Base-by-base conservation (phyloP, 495 filamentous ascomycete genomes). In the Trichoderma virens region DNA sequence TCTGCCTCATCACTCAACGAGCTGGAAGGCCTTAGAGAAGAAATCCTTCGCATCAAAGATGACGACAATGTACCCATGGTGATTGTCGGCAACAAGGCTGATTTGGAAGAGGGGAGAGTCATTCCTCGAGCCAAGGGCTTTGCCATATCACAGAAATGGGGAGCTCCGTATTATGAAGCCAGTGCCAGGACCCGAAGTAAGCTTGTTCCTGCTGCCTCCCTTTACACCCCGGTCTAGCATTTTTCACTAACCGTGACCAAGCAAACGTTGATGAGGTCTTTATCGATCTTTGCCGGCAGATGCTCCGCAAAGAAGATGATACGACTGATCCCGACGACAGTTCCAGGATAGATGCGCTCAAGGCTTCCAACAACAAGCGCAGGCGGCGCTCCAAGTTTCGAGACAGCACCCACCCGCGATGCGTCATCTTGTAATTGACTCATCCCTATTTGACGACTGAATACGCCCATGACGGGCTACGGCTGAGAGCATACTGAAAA, bases 191-290 rank as follows among this genome's bases (percentile, higher is more conserved):
- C 90, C 69, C 73, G 80, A 65, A 82, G 83, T 85, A 73, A 63
- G 79, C 77, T 28, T 9, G 6, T 25, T 25, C 23, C 5, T 16
- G 23, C 51, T 30, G 2, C 13, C 51, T 30, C 54, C 30, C 8
- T 3, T 14, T 13, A 18, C 9, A 51, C 5, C 39, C 20, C 0
- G 5, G 43, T 41, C 2, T 16, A 31, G 20, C 35, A 35, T 18
- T 6, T 27, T 30, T 30, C 32, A 45, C 67, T 71, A 64, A 71
- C 61, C 60, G 31, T 5, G 59, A 7, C 76, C 16, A 81, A 80
- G 87, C 88, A 64, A 98, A 98, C 69, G 95, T 98, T 18, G 91
- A 97, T 70, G 93, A 98, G 73, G 91, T 94, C 47, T 98, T 97
- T 76, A 79, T 92, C 68, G 92, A 98, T 75, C 84, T 97, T 68